Evolutionary conservation across 352 stramenopile genomes (phyloP).

Genomic region (Globisporangium spiculum): DNA sequence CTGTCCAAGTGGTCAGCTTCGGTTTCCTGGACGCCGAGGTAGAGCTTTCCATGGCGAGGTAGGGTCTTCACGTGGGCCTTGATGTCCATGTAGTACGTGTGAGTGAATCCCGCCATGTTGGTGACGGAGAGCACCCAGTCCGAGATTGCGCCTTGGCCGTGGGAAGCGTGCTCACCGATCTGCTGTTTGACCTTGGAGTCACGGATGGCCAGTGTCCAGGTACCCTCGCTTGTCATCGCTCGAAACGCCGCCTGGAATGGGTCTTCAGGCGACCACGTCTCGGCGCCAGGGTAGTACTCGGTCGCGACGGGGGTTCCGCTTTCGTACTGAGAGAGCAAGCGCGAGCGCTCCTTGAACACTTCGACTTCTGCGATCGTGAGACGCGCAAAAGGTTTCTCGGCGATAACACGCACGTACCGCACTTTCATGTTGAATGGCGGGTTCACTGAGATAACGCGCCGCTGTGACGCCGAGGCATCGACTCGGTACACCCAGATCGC

Average conservation of each 20-base stretch:
- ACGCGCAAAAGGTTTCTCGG: slow-evolving; percentile 30
- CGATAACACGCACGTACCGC: slow-evolving; percentile 65
- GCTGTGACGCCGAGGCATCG: slow-evolving; percentile 16
- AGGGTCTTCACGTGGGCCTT: slow-evolving; percentile 55
- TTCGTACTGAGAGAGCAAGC: slow-evolving; percentile 56
- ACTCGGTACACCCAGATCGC: slow-evolving; percentile 50
- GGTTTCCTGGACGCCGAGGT: slow-evolving; percentile 45
- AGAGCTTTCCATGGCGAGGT: slow-evolving; percentile 69
- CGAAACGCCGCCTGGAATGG: slow-evolving; percentile 50
- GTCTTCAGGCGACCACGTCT: slow-evolving; percentile 67
- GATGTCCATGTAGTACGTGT: slow-evolving; percentile 68
- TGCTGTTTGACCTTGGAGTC: slow-evolving; percentile 28
- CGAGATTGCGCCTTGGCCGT: slow-evolving; percentile 56
- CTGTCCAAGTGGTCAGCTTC: slow-evolving; percentile 63
- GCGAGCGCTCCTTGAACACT: slow-evolving; percentile 53
- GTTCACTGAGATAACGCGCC: slow-evolving; percentile 41
- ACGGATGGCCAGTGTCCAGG: slow-evolving; percentile 55
- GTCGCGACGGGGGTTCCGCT: slow-evolving; percentile 52
- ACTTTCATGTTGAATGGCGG: slow-evolving; percentile 40
- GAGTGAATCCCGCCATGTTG: slow-evolving; percentile 49
- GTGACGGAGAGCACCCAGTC: slow-evolving; percentile 74
- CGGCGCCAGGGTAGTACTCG: slow-evolving; percentile 36
- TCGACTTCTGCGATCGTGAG: slow-evolving; percentile 77
- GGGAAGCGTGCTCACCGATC: slow-evolving; percentile 11
- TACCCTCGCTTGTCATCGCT: slow-evolving; percentile 42